A percentile compares a stretch with the other conserved stretches of the same genome.
Conservation (phyloP, 2,329 filamentous ascomycete species). For the Cercospora sp. region DNA sequence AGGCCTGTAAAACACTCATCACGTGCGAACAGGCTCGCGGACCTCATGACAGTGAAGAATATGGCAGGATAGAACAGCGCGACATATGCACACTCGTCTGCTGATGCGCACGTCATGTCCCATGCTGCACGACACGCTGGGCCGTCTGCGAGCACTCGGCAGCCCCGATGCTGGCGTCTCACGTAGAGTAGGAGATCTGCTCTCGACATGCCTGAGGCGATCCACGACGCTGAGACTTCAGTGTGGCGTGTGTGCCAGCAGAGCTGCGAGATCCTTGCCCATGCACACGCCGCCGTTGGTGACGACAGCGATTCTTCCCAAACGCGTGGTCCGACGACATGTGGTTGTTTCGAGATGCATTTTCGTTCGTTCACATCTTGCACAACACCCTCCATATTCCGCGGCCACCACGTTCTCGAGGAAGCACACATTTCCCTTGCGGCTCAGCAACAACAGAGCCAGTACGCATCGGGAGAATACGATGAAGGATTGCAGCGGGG, state of each 20-base stretch:
- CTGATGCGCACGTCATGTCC: neutral
- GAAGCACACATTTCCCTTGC: neutral
- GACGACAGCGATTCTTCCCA: neutral
- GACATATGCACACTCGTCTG: neutral
- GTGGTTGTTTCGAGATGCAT: neutral
- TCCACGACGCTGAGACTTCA: neutral
- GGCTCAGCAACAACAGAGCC: neutral
- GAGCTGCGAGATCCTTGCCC: conserved; percentile 1
- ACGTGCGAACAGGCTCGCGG: neutral
- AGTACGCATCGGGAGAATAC: neutral
- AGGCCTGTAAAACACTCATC: neutral
- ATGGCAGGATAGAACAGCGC: neutral
- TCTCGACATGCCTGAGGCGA: neutral
- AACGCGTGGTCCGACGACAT: neutral
- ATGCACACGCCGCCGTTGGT: neutral
- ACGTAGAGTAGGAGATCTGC: neutral
- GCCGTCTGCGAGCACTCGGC: neutral
- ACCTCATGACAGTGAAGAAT: neutral
- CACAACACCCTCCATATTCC: neutral
- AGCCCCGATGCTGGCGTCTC: neutral
- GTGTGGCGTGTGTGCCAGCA: neutral
- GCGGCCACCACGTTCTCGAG: neutral
- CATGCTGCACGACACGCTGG: neutral
- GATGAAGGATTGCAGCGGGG: neutral
- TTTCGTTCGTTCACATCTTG: neutral